phyloP scores from a whole-genome alignment of 495 filamentous ascomycete species.

The Aspergillus campestris region DNA sequence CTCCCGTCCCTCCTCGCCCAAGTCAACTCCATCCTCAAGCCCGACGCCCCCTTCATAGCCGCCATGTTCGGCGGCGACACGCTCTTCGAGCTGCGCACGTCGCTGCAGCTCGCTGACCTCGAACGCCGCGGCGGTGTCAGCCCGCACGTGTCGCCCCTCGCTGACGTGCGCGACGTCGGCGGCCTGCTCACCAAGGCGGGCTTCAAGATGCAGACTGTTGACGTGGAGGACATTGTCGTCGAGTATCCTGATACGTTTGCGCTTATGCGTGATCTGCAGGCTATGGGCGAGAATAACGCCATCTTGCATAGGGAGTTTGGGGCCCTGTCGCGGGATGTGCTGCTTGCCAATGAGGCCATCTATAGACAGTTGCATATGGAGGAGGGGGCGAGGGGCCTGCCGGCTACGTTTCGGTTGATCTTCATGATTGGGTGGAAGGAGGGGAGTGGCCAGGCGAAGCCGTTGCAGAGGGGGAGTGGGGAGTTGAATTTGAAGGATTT shows the following conservation, averaged over 20 bases:
- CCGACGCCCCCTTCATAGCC: slow-evolving; percentile 85
- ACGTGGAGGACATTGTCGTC: slow-evolving; percentile 94
- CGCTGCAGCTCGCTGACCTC: slow-evolving; percentile 84
- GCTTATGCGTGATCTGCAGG: slow-evolving; percentile 86
- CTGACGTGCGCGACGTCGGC: slow-evolving; percentile 87
- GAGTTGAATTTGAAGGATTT: slow-evolving; percentile 77
- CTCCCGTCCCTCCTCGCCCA: slow-evolving; percentile 75
- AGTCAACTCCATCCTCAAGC: slow-evolving; percentile 75
- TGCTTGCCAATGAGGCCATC: slow-evolving; percentile 82
- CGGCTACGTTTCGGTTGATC: slow-evolving; percentile 87
- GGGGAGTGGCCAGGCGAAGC: slow-evolving; percentile 64
- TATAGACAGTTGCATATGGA: slow-evolving; percentile 75
- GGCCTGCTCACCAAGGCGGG: slow-evolving; percentile 78
- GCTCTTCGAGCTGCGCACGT: slow-evolving; percentile 88
- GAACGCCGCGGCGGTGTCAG: slow-evolving; percentile 82
- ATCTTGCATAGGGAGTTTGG: slow-evolving; percentile 72
- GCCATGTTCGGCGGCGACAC: slow-evolving; percentile 96
- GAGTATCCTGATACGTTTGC: slow-evolving; percentile 91
- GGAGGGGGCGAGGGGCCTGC: slow-evolving; percentile 59
- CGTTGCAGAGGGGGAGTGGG: slow-evolving; percentile 73
- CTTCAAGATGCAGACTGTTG: slow-evolving; percentile 93
- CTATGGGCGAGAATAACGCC: slow-evolving; percentile 90
- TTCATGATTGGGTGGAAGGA: slow-evolving; percentile 99
- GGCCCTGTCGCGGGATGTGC: slow-evolving; percentile 67
- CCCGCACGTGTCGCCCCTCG: slow-evolving; percentile 79